A percentile compares a stretch with the other conserved stretches of the same genome.
These are phyloP conservation scores for Penicillium maclennaniae DNA, from an alignment of 495 filamentous ascomycete genomes.

Conservation along the genomic window DNA sequence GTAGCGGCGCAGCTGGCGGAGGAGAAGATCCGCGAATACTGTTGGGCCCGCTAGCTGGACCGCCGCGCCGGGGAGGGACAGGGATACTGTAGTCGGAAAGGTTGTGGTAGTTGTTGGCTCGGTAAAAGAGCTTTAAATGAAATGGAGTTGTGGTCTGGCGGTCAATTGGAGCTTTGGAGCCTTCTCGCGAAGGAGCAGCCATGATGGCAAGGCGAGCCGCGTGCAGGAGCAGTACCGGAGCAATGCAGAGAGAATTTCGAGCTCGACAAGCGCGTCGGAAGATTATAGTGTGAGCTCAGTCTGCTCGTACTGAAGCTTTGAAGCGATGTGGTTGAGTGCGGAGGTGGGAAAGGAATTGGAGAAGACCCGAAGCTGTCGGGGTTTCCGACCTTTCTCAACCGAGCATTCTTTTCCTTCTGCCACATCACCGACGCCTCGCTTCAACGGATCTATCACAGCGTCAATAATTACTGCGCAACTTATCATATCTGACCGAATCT, in stretches of 20 bases:
- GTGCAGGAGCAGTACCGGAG: background rate
- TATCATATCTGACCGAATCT: background rate
- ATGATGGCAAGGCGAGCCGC: conserved; percentile 18
- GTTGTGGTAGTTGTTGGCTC: conserved; percentile 65
- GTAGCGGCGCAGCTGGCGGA: conserved; percentile 44
- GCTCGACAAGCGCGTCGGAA: background rate
- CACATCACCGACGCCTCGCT: background rate
- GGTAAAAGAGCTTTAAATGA: conserved; percentile 87
- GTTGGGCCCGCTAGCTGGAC: conserved; percentile 32
- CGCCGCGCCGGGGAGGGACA: conserved; percentile 19
- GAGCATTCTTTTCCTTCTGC: conserved; percentile 16
- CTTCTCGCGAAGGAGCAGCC: conserved; percentile 26
- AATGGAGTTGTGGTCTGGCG: conserved; percentile 80
- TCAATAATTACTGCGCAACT: background rate
- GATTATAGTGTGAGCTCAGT: background rate
- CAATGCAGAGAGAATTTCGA: background rate
- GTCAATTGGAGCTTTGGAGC: conserved; percentile 42
- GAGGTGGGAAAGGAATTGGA: conserved; percentile 8
- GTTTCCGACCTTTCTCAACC: conserved; percentile 4
- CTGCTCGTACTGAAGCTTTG: background rate
- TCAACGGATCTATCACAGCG: background rate
- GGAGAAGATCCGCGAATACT: conserved; percentile 35
- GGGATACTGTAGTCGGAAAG: conserved; percentile 34
- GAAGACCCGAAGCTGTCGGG: conserved; percentile 11
- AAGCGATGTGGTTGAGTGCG: background rate